Conservation (phyloP, 2,329 filamentous ascomycete species). For the Aureobasidium sp. region DNA sequence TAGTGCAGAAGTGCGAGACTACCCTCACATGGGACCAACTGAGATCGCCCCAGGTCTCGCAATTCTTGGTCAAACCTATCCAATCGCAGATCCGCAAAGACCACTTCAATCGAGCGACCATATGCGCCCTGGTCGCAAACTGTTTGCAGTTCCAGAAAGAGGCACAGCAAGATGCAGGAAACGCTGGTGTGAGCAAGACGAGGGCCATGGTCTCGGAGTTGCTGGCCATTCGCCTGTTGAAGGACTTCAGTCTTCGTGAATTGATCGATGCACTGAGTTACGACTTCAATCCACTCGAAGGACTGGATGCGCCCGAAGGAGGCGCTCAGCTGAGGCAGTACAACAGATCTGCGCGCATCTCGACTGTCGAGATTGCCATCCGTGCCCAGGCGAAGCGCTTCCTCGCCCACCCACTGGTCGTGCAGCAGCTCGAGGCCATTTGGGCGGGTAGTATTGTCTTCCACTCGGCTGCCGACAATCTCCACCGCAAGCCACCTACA, state of each 20-base stretch:
- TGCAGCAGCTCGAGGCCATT: slow-evolving; percentile 92
- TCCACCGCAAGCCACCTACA: slow-evolving; percentile 56
- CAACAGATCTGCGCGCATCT: slow-evolving; percentile 64
- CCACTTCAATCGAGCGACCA: slow-evolving; percentile 75
- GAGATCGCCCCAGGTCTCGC: slow-evolving; percentile 88
- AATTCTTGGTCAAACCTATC: slow-evolving; percentile 92
- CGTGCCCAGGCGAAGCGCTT: slow-evolving; percentile 88
- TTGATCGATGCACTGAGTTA: slow-evolving; percentile 91
- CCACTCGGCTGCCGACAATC: slow-evolving; percentile 74
- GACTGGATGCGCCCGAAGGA: slow-evolving; percentile 41
- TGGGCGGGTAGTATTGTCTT: slow-evolving; percentile 96
- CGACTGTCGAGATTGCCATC: slow-evolving; percentile 87
- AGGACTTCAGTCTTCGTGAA: slow-evolving; percentile 81
- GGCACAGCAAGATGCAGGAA: slow-evolving; percentile 69
- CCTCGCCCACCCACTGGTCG: slow-evolving; percentile 79
- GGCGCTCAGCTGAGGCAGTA: slow-evolving; percentile 39
- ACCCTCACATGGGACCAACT: slow-evolving; percentile 92
- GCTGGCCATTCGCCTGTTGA: slow-evolving; percentile 78
- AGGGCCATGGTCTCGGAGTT: slow-evolving; percentile 85
- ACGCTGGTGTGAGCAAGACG: slow-evolving; percentile 73
- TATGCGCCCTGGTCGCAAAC: slow-evolving; percentile 89
- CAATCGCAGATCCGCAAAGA: slow-evolving; percentile 76
- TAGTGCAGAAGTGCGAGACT: slow-evolving; percentile 80
- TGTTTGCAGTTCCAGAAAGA: slow-evolving; percentile 91
- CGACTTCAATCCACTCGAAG: slow-evolving; percentile 88